Percentiles rank a stretch among this genome's conserved stretches.
These are phyloP conservation scores for Fonsecaea pedrosoi DNA, from an alignment of 2,329 filamentous ascomycete species.

Conservation along the genomic window DNA sequence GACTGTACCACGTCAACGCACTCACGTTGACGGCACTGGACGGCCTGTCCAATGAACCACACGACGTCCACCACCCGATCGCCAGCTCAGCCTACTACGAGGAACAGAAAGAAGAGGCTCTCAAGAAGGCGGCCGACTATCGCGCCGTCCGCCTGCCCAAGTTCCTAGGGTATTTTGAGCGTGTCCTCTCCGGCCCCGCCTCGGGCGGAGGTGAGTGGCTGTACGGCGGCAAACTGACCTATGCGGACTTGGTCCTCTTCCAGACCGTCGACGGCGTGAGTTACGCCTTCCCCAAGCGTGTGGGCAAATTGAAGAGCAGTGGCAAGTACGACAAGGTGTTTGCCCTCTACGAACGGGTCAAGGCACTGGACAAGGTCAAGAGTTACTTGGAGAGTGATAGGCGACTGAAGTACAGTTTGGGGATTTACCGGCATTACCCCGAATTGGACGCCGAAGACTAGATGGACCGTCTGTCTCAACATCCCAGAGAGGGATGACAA, in stretches of 20 bases:
- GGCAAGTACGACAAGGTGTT: conserved; percentile 69
- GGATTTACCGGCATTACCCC: conserved; percentile 74
- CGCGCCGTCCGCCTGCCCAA: conserved; percentile 71
- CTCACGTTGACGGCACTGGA: conserved; percentile 74
- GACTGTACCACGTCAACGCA: conserved; percentile 65
- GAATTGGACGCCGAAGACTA: conserved; percentile 66
- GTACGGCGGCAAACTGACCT: conserved; percentile 69
- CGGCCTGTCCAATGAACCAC: conserved; percentile 71
- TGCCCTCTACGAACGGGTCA: conserved; percentile 67
- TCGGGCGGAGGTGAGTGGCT: conserved; percentile 68
- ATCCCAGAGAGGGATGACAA: not conserved
- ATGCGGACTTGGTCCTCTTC: conserved; percentile 76
- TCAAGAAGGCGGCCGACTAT: conserved; percentile 65
- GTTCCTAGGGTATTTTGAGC: conserved; percentile 73
- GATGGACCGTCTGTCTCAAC: not conserved
- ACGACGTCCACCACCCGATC: conserved; percentile 78
- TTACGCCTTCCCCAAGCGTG: conserved; percentile 74
- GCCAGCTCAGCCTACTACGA: conserved; percentile 69
- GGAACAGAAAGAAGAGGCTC: conserved; percentile 73
- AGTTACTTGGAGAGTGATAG: conserved; percentile 72
- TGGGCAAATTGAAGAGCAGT: conserved; percentile 60
- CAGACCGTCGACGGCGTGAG: conserved; percentile 67
- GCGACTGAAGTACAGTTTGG: conserved; percentile 66
- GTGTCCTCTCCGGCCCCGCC: conserved; percentile 65
- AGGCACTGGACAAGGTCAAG: conserved; percentile 68